Evolutionary conservation across 73 alveolate genomes (phyloP).

Genomic region (Tetrahymena borealis): DNA sequence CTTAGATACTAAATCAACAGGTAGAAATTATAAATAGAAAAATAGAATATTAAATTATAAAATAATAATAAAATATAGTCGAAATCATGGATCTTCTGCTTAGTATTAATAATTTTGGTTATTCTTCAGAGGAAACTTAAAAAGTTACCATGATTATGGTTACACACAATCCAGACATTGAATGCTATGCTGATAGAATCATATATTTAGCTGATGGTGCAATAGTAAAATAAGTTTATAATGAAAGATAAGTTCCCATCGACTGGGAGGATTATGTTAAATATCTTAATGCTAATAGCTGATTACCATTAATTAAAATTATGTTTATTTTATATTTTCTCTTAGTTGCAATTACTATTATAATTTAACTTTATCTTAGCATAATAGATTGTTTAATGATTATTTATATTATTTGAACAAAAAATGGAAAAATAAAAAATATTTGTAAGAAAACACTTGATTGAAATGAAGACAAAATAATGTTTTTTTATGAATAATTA

Average conservation of each 20-base stretch:
- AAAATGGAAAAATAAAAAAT: too few species aligned
- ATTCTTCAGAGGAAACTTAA: conserved; percentile 61
- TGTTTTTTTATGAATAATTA: too few species aligned
- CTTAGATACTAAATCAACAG: conserved; percentile 78
- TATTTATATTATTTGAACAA: too few species aligned
- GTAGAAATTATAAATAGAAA: background rate
- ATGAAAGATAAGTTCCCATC: conserved; percentile 28
- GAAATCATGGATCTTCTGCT: conserved; percentile 92
- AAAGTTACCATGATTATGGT: conserved; percentile 88
- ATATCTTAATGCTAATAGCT: conserved; percentile 28
- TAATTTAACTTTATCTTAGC: too few species aligned
- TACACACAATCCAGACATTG: conserved; percentile 96
- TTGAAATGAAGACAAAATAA: too few species aligned
- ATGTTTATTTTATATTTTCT: too few species aligned
- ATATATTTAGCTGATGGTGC: conserved; percentile 90
- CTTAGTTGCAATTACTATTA: too few species aligned
- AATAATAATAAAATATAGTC: conserved; percentile 29
- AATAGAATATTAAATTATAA: background rate
- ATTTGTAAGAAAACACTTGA: too few species aligned
- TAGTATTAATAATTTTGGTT: conserved; percentile 86
- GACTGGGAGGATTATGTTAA: conserved; percentile 28
- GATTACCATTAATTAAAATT: background rate
- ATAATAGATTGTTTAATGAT: too few species aligned
- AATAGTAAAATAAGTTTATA: conserved; percentile 23
- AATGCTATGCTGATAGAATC: conserved; percentile 96